A percentile compares a stretch with the other conserved stretches of the same genome.
These are phyloP conservation scores for Penicillium turbatum DNA, from an alignment of 495 filamentous ascomycete genomes.

Conservation along the genomic window DNA sequence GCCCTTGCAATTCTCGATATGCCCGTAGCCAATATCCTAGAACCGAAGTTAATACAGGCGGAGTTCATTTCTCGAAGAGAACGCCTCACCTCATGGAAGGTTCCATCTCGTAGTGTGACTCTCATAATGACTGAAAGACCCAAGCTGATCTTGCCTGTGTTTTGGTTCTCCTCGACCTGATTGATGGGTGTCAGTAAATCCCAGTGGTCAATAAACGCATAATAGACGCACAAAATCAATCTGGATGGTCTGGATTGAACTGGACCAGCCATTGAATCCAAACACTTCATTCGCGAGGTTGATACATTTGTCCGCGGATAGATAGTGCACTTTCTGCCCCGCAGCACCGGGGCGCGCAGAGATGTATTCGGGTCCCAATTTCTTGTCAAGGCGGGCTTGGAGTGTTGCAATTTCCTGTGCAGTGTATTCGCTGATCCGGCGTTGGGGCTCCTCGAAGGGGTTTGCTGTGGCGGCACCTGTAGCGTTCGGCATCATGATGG, in stretches of 20 bases:
- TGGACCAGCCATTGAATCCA: slow-evolving; percentile 98
- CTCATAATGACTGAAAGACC: slow-evolving; percentile 85
- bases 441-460: slow-evolving; percentile 70
- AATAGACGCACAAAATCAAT: slow-evolving; percentile 72
- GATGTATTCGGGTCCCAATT: slow-evolving; percentile 96
- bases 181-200: slow-evolving; percentile 17
- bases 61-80: not conserved
- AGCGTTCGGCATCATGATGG: slow-evolving; percentile 38
- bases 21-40: slow-evolving; percentile 88
- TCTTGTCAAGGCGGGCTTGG: slow-evolving; percentile 79
- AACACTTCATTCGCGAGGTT: slow-evolving; percentile 96
- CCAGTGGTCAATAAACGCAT: not conserved
- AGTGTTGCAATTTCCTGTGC: slow-evolving; percentile 87
- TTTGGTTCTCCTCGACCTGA: slow-evolving; percentile 59
- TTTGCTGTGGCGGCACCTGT: slow-evolving; percentile 48
- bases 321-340: slow-evolving; percentile 83
- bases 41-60: slow-evolving; percentile 1
- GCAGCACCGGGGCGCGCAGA: slow-evolving; percentile 75
- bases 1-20: slow-evolving; percentile 90
- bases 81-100: slow-evolving; percentile 70
- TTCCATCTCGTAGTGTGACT: slow-evolving; percentile 85
- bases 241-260: slow-evolving; percentile 78
- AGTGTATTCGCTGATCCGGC: slow-evolving; percentile 71
- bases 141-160: slow-evolving; percentile 66
- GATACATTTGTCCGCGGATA: slow-evolving; percentile 90